Evolutionary conservation across 1,284 basidiomycete species (phyloP).

Genomic region (Xanthoconium separans): DNA sequence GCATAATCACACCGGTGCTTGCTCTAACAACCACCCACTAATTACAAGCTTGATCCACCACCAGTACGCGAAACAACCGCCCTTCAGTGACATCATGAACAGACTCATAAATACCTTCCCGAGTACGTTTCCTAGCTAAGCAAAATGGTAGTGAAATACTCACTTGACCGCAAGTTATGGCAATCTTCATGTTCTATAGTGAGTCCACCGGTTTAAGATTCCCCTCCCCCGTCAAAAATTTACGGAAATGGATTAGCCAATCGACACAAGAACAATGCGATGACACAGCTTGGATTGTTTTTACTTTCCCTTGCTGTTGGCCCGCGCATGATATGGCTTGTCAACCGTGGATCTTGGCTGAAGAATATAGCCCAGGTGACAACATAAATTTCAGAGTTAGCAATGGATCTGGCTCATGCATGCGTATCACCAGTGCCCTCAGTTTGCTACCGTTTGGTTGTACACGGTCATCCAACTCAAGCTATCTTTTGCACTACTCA

Average conservation of each 20-base stretch:
- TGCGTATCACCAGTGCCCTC: slow-evolving; percentile 54
- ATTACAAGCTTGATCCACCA: slow-evolving; percentile 64
- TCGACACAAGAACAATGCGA: slow-evolving; percentile 56
- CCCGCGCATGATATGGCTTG: slow-evolving; percentile 64
- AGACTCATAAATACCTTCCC: slow-evolving; percentile 64
- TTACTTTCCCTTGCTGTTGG: slow-evolving; percentile 56
- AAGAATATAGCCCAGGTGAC: slow-evolving; percentile 71
- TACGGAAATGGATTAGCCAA: slow-evolving; percentile 43
- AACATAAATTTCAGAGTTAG: neutral
- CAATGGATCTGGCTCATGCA: slow-evolving; percentile 2
- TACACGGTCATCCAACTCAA: slow-evolving; percentile 69
- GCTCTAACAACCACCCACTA: slow-evolving; percentile 6
- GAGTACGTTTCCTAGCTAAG: slow-evolving; percentile 46
- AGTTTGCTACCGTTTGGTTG: slow-evolving; percentile 73
- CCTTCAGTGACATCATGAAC: slow-evolving; percentile 45
- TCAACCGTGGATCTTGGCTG: slow-evolving; percentile 64
- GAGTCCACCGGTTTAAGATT: slow-evolving; percentile 26
- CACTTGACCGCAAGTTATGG: slow-evolving; percentile 49
- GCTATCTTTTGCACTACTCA: slow-evolving; percentile 57
- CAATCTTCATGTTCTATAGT: slow-evolving; percentile 78
- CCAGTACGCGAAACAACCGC: slow-evolving; percentile 64
- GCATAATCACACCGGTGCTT: neutral
- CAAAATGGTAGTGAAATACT: slow-evolving; percentile 1
- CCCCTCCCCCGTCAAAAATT: neutral
- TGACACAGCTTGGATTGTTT: slow-evolving; percentile 57